Conservation (phyloP, 768 basidiomycete species). For the Gloeostereum incarnatum region DNA sequence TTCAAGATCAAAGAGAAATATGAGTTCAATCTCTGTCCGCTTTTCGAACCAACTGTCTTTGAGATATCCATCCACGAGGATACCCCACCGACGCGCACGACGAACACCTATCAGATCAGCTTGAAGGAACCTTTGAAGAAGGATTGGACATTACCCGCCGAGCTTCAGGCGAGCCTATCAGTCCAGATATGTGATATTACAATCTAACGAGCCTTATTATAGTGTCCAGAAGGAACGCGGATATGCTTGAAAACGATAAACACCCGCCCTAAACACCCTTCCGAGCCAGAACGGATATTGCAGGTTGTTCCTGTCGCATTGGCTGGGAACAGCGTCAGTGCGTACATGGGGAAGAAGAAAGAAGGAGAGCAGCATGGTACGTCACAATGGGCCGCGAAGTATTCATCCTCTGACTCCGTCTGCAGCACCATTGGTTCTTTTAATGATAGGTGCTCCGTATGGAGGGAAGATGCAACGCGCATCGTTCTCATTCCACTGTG, state of each 20-base stretch:
- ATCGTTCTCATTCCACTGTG: constrained; percentile 20
- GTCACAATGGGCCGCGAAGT: not conserved
- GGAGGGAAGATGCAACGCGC: constrained; percentile 18
- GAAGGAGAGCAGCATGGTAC: constrained; percentile 8
- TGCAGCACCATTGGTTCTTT: too few species aligned
- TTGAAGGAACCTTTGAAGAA: constrained; percentile 12
- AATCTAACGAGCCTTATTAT: not conserved
- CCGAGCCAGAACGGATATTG: constrained; percentile 21
- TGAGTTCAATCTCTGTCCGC: too few species aligned
- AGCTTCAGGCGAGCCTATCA: too few species aligned
- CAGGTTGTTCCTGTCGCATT: constrained; percentile 23
- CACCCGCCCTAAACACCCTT: constrained; percentile 20
- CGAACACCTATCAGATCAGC: constrained; percentile 17
- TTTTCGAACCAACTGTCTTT: too few species aligned
- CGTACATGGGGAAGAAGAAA: constrained; percentile 7
- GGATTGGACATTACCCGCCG: constrained; percentile 19
- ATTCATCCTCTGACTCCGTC: not conserved
- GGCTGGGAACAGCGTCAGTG: constrained; percentile 6
- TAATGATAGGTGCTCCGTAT: constrained; percentile 21
- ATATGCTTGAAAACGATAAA: constrained; percentile 19
- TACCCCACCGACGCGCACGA: constrained; percentile 21
- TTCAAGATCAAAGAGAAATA: too few species aligned
- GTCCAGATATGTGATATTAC: constrained; percentile 16
- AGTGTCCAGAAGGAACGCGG: constrained; percentile 23
- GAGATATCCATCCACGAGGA: too few species aligned